These are phyloP conservation scores for Inosperma sp. DNA, from an alignment of 768 basidiomycete genomes.

Conservation along the genomic window DNA sequence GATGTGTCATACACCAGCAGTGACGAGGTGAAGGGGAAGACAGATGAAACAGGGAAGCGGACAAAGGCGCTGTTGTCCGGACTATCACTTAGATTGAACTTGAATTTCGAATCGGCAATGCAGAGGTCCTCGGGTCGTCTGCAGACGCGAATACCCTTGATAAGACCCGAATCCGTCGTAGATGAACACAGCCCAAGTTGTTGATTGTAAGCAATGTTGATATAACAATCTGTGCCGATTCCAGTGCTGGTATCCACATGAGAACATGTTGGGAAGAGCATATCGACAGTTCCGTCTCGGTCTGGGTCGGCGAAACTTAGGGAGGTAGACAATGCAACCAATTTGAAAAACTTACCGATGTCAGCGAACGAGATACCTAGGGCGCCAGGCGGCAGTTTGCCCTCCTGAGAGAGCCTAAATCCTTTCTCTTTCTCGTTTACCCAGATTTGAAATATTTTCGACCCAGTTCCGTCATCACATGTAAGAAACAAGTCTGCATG, in stretches of 20 bases:
- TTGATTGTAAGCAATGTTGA: constrained; percentile 92
- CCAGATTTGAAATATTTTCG: constrained; percentile 85
- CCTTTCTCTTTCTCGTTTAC: constrained; percentile 75
- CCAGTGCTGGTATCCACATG: constrained; percentile 65
- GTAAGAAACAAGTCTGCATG: constrained; percentile 79
- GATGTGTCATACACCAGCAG: constrained; percentile 71
- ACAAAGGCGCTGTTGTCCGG: constrained; percentile 55
- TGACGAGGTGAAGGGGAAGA: constrained; percentile 50
- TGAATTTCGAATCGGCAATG: constrained; percentile 72
- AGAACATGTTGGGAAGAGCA: constrained; percentile 84
- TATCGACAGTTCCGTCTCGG: constrained; percentile 93
- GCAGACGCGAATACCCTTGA: constrained; percentile 55
- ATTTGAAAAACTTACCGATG: constrained; percentile 53
- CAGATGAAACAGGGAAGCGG: constrained; percentile 56
- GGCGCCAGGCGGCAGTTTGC: constrained; percentile 66
- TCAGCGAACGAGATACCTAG: constrained; percentile 88
- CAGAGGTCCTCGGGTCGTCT: constrained; percentile 80
- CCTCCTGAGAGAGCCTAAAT: constrained; percentile 64
- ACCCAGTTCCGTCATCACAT: constrained; percentile 62
- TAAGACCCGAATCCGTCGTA: constrained; percentile 44
- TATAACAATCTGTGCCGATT: constrained; percentile 66
- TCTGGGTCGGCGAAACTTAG: constrained; percentile 41
- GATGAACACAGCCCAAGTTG: constrained; percentile 79
- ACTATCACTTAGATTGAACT: constrained; percentile 58
- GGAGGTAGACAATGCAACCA: not conserved